Conservation (phyloP, 108 stramenopile species). For the Nitzschia putrida region DNA sequence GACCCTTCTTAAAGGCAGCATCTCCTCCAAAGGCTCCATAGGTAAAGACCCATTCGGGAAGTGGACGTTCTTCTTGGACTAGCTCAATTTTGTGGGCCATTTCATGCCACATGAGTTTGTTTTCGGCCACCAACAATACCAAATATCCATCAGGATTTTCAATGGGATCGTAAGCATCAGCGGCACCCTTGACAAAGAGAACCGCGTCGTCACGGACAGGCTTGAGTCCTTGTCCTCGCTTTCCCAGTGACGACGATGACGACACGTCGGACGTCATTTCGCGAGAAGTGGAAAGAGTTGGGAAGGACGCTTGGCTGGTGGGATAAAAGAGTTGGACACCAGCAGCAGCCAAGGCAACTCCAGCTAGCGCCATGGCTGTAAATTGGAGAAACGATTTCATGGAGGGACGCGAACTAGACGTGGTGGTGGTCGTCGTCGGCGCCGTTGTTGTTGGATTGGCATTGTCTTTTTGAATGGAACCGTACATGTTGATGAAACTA, state of each 20-base stretch:
- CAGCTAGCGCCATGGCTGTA: no score
- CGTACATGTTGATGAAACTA: no score
- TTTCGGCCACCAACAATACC: constrained; percentile 26
- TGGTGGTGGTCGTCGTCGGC: no score
- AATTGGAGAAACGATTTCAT: no score
- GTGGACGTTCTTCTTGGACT: constrained; percentile 10
- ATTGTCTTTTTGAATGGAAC: no score
- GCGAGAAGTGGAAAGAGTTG: not conserved
- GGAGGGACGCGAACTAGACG: no score
- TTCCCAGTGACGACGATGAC: not conserved
- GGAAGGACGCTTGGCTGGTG: no score
- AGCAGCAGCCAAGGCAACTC: not conserved
- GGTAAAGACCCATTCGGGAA: constrained; percentile 23
- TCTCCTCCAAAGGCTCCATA: constrained; percentile 13
- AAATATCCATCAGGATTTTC: constrained; percentile 31
- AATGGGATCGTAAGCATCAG: constrained; percentile 20
- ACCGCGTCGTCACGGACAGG: constrained; percentile 9
- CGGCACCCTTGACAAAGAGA: constrained; percentile 11
- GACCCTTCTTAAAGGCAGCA: constrained; percentile 5
- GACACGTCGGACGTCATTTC: not conserved
- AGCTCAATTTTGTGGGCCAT: constrained; percentile 8
- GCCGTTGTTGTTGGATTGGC: no score
- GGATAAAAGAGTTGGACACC: not conserved
- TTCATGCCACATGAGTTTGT: constrained; percentile 27
- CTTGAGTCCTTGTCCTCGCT: constrained; percentile 6